Conservation (phyloP, 768 basidiomycete genomes). For the Brasilioporus rufonigricans region DNA sequence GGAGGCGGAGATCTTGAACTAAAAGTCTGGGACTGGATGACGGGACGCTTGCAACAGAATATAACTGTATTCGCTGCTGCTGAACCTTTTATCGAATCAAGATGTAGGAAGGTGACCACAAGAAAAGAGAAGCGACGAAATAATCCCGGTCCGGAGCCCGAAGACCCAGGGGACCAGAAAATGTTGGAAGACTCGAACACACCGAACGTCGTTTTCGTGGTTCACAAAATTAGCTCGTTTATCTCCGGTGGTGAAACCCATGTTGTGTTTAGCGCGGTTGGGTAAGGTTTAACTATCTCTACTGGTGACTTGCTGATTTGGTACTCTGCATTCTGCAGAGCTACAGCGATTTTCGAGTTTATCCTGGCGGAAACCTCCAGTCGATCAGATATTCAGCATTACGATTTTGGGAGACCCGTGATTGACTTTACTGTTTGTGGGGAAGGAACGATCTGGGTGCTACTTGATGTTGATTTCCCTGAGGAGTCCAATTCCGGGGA, state of each 20-base stretch:
- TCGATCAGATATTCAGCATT: constrained; percentile 30
- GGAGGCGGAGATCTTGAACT: constrained; percentile 84
- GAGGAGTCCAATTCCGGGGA: constrained; percentile 8
- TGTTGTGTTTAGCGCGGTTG: constrained; percentile 68
- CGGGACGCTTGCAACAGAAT: constrained; percentile 51
- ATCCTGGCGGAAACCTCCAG: constrained; percentile 28
- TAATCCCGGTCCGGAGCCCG: constrained; percentile 20
- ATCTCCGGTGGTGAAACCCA: constrained; percentile 34
- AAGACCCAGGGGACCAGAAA: constrained; percentile 6
- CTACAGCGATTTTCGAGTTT: constrained; percentile 64
- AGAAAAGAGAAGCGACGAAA: constrained; percentile 23
- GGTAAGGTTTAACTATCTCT: constrained; percentile 44
- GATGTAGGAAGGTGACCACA: constrained; percentile 18
- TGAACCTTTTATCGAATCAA: constrained; percentile 41
- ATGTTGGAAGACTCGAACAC: constrained; percentile 11
- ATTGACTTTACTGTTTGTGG: constrained; percentile 50
- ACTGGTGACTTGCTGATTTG: not conserved
- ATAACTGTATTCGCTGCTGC: constrained; percentile 50
- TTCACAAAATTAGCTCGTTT: constrained; percentile 54
- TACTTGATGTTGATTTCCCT: constrained; percentile 47
- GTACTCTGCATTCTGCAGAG: constrained; percentile 38
- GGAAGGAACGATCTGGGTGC: constrained; percentile 43
- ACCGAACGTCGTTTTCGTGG: constrained; percentile 44
- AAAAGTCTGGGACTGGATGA: constrained; percentile 79
- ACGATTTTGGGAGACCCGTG: constrained; percentile 58